Percentiles rank a stretch among this genome's conserved stretches.
Conservation (phyloP, 768 basidiomycete genomes). For the Guyanaporus albipodus region DNA sequence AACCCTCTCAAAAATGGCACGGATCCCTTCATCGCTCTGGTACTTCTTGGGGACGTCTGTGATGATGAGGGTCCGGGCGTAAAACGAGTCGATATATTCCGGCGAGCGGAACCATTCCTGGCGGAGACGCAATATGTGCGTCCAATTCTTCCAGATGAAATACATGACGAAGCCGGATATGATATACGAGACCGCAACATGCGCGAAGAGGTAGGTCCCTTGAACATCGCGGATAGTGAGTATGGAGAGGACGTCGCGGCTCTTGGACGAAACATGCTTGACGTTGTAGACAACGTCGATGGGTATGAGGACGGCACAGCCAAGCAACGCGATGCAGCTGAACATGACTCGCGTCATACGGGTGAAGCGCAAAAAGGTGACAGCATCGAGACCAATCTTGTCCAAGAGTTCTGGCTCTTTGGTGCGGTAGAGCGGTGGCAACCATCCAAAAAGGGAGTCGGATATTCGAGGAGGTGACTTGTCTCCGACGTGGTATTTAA, state of each 20-base stretch:
- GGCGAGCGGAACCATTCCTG: constrained; percentile 86
- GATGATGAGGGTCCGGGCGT: constrained; percentile 87
- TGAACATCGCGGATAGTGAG: constrained; percentile 83
- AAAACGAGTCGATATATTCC: constrained; percentile 86
- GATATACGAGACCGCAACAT: constrained; percentile 79
- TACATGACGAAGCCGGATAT: constrained; percentile 72
- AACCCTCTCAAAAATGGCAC: constrained; percentile 65
- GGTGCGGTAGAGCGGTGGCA: constrained; percentile 77
- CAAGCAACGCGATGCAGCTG: constrained; percentile 54
- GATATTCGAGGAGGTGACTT: constrained; percentile 80
- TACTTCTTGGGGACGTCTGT: constrained; percentile 73
- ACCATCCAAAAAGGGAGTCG: constrained; percentile 84
- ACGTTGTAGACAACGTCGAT: constrained; percentile 86
- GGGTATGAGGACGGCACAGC: constrained; percentile 76
- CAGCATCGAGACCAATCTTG: constrained; percentile 89
- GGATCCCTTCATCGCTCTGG: constrained; percentile 84
- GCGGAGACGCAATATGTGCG: constrained; percentile 72
- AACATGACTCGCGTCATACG: constrained; percentile 80
- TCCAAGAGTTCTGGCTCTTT: constrained; percentile 88
- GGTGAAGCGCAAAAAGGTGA: constrained; percentile 87
- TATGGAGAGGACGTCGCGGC: constrained; percentile 66
- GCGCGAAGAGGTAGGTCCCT: constrained; percentile 72
- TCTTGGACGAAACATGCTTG: constrained; percentile 46
- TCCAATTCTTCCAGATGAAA: constrained; percentile 74
- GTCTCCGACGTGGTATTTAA: constrained; percentile 80